These are phyloP conservation scores for Plantago lanceolata DNA, from an alignment of 305 asterid species.

Conservation along the genomic window DNA sequence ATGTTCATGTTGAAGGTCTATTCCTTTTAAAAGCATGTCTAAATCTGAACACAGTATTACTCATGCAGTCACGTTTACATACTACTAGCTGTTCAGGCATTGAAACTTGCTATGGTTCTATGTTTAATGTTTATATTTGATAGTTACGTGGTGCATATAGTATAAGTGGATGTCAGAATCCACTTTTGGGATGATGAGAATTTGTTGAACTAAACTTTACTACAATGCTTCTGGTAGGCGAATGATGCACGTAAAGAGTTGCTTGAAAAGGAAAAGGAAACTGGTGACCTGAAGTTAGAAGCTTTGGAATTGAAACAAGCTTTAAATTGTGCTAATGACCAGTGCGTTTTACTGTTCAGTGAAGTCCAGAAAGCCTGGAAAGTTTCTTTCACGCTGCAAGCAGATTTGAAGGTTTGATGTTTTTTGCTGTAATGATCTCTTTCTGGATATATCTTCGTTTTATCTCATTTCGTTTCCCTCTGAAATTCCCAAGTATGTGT, in stretches of 20 bases:
- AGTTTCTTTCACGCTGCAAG: conserved; percentile 84
- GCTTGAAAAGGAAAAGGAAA: conserved; percentile 85
- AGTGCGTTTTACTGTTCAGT: conserved; percentile 83
- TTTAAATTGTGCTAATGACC: conserved; percentile 77
- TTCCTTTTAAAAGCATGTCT: neutral
- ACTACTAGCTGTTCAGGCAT: conserved; percentile 14
- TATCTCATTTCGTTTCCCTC: conserved; percentile 21
- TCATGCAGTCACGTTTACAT: conserved; percentile 7
- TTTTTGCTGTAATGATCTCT: conserved; percentile 19
- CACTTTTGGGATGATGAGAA: conserved; percentile 10
- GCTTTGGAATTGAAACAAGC: conserved; percentile 58
- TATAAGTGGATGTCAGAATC: conserved; percentile 20
- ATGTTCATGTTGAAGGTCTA: neutral
- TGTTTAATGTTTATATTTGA: conserved; percentile 18
- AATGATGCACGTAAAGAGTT: conserved; percentile 91
- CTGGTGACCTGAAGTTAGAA: conserved; percentile 65
- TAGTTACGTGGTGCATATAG: conserved; percentile 21
- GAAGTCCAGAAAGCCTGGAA: conserved; percentile 99
- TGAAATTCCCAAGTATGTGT: conserved; percentile 15
- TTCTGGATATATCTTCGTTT: conserved; percentile 6
- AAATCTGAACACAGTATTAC: conserved; percentile 13
- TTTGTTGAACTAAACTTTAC: conserved; percentile 25
- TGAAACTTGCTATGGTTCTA: neutral
- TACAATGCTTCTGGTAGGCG: conserved; percentile 52
- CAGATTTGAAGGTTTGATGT: conserved; percentile 81